Evolutionary conservation across 2,329 filamentous ascomycete genomes (phyloP).

Genomic region (Aspergillus texensis): DNA sequence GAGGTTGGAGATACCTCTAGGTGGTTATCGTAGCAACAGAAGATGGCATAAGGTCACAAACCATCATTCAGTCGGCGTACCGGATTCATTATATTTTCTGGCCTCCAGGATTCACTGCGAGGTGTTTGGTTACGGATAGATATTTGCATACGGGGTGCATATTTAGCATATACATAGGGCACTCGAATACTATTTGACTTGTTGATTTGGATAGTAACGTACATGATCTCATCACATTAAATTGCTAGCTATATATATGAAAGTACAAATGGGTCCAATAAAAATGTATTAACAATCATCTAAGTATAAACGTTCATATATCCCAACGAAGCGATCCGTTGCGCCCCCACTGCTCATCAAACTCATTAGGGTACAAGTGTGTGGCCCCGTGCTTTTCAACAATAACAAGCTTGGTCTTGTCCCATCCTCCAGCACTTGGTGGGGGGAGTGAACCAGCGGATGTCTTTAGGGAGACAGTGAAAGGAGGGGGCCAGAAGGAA

Average conservation of each 20-base stretch:
- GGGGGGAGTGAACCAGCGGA: conserved; percentile 17
- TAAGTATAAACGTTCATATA: conserved; percentile 17
- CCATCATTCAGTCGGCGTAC: conserved; percentile 1
- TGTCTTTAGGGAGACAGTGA: conserved; percentile 20
- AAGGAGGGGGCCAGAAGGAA: conserved; percentile 9
- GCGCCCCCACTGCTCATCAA: conserved; percentile 24
- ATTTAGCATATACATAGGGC: neutral
- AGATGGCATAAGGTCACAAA: neutral
- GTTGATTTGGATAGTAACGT: neutral
- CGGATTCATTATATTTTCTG: neutral
- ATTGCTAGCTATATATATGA: conserved; percentile 5
- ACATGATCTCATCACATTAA: conserved; percentile 1
- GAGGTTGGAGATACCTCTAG: neutral
- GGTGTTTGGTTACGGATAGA: neutral
- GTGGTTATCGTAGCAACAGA: neutral
- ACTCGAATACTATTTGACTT: neutral
- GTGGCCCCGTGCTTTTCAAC: conserved; percentile 18
- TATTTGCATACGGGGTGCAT: neutral
- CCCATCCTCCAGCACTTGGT: conserved; percentile 28
- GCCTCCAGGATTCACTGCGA: neutral
- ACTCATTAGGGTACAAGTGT: conserved; percentile 24
- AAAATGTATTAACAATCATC: conserved; percentile 16
- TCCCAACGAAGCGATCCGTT: conserved; percentile 20
- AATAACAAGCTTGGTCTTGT: conserved; percentile 18
- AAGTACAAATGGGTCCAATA: neutral